phyloP scores from a whole-genome alignment of 2,329 filamentous ascomycete genomes.

The Teratosphaeriaceae sp. region DNA sequence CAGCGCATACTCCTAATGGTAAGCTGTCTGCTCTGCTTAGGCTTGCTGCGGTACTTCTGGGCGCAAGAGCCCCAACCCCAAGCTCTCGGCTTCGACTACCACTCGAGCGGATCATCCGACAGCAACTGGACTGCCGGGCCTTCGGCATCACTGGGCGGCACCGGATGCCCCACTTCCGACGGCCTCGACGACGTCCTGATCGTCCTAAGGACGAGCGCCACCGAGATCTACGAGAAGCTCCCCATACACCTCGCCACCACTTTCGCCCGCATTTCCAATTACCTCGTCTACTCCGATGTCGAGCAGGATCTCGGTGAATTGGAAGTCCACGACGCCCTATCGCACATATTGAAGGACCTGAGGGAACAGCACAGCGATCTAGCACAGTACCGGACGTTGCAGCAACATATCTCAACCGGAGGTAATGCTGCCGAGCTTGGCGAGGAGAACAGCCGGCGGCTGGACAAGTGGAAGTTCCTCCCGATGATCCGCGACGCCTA shows the following conservation, averaged over 20 bases:
- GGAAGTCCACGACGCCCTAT: slow-evolving; percentile 14
- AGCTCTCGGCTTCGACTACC: too few species aligned
- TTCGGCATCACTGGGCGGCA: too few species aligned
- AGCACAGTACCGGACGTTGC: slow-evolving; percentile 3
- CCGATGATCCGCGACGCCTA: slow-evolving; percentile 38
- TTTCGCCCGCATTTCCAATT: slow-evolving; percentile 42
- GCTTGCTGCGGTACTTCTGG: too few species aligned
- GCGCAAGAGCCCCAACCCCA: too few species aligned
- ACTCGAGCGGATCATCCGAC: too few species aligned
- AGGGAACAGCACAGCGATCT: slow-evolving; percentile 1
- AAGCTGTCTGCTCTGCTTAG: too few species aligned
- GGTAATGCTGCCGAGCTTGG: slow-evolving; percentile 4
- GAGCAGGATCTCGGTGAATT: slow-evolving; percentile 36
- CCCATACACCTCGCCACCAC: slow-evolving; percentile 46
- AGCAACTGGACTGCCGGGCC: too few species aligned
- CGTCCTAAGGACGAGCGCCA: slow-evolving; percentile 49
- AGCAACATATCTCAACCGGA: slow-evolving; percentile 1
- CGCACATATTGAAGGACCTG: not conserved
- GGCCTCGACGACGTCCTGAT: slow-evolving; percentile 41
- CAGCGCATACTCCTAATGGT: too few species aligned
- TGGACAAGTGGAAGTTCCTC: slow-evolving; percentile 48
- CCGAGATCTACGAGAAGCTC: slow-evolving; percentile 46
- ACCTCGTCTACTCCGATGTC: slow-evolving; percentile 44
- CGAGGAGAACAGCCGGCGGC: slow-evolving; percentile 22
- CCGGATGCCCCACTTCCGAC: not conserved